Percentiles rank a stretch among this genome's conserved stretches.
phyloP scores from a whole-genome alignment of 225 moss, liverwort and hornwort genomes.

The Pseudisothecium myosuroides region DNA sequence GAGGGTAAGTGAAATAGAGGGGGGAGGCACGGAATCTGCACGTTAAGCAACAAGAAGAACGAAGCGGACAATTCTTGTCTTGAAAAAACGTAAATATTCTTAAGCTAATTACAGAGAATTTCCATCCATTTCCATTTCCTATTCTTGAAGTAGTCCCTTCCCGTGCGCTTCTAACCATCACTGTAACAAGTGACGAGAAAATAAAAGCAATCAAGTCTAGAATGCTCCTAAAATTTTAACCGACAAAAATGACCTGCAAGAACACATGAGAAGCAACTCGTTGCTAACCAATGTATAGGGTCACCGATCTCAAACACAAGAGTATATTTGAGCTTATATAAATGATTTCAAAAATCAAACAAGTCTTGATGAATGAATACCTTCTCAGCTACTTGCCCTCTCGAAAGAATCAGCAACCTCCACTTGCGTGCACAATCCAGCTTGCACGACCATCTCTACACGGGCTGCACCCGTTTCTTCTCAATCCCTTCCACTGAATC shows the following conservation, averaged over 20 bases:
- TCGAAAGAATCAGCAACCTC: not conserved
- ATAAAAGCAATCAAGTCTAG: not conserved
- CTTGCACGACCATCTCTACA: slow-evolving; percentile 7
- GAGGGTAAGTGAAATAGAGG: not conserved
- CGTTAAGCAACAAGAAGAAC: not conserved
- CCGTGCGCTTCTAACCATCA: not conserved
- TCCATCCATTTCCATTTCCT: not conserved
- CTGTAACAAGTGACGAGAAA: not conserved
- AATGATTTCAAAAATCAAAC: not conserved
- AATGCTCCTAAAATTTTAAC: not conserved
- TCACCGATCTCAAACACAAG: not conserved
- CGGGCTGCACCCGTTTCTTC: not conserved
- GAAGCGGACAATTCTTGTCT: not conserved
- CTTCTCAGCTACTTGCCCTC: slow-evolving; percentile 1
- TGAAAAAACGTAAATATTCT: not conserved
- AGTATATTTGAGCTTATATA: not conserved
- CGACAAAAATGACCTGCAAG: not conserved
- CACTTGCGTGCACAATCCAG: not conserved
- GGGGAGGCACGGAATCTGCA: not conserved
- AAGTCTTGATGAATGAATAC: not conserved
- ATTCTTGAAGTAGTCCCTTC: not conserved
- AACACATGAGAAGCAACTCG: not conserved
- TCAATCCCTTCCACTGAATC: not conserved
- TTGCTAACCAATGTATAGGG: not conserved
- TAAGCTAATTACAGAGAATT: not conserved